Evolutionary conservation across 2,329 filamentous ascomycete species (phyloP).

Genomic region (Microdochium paspali): DNA sequence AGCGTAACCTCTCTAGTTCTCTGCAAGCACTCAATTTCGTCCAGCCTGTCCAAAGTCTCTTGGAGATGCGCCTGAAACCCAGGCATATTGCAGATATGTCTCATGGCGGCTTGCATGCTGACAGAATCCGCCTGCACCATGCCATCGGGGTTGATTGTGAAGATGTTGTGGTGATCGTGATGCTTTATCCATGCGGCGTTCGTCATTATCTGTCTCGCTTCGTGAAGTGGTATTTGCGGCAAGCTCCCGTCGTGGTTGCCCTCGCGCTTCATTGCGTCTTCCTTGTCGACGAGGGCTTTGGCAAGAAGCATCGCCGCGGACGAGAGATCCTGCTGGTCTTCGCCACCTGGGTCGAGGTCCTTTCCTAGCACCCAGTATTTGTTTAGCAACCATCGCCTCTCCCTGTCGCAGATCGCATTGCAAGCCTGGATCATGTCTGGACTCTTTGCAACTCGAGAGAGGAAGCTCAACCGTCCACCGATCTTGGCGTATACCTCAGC

Average conservation of each 20-base stretch:
- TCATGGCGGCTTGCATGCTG: constrained; percentile 49
- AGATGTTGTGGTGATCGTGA: constrained; percentile 48
- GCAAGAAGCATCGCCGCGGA: constrained; percentile 49
- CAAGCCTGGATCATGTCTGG: constrained; percentile 40
- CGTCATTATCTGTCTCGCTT: constrained; percentile 44
- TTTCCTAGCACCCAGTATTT: constrained; percentile 65
- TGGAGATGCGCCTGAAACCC: constrained; percentile 44
- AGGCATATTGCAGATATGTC: constrained; percentile 36
- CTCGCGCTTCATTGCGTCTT: constrained; percentile 20
- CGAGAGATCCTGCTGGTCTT: constrained; percentile 51
- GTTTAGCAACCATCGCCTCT: constrained; percentile 71
- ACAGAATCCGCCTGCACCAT: constrained; percentile 47
- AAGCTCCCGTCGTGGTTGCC: constrained; percentile 28
- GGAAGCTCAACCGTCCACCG: constrained; percentile 42
- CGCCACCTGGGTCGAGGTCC: constrained; percentile 61
- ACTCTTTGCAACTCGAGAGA: constrained; percentile 42
- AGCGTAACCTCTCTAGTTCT: constrained; percentile 46
- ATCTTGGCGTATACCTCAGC: constrained; percentile 44
- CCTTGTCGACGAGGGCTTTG: constrained; percentile 42
- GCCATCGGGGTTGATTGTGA: constrained; percentile 44
- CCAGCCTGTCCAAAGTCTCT: constrained; percentile 41
- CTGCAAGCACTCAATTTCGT: constrained; percentile 41
- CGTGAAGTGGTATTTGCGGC: constrained; percentile 38
- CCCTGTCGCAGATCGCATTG: constrained; percentile 51
- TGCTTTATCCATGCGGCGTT: constrained; percentile 45